A percentile compares a stretch with the other conserved stretches of the same genome.
Evolutionary conservation across 768 basidiomycete species (phyloP).

Genomic region (Mycena albidolilacea): DNA sequence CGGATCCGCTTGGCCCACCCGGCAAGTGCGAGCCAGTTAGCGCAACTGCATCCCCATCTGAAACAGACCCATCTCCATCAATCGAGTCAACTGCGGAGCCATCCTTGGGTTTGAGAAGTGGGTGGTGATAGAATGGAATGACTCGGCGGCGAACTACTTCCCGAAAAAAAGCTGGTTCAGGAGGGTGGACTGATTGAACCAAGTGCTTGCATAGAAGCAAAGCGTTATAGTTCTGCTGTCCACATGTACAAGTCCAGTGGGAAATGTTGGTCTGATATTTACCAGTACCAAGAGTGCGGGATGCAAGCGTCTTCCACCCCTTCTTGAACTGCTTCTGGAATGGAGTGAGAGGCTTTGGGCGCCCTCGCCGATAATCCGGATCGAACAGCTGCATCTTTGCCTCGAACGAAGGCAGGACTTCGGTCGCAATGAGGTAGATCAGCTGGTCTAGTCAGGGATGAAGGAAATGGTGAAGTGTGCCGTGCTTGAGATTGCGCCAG

Average conservation of each 20-base stretch:
- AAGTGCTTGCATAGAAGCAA: constrained; percentile 52
- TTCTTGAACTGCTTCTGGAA: constrained; percentile 47
- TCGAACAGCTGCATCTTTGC: constrained; percentile 38
- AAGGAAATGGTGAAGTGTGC: constrained; percentile 42
- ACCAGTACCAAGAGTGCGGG: constrained; percentile 25
- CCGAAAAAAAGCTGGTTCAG: constrained; percentile 39
- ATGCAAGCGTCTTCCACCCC: constrained; percentile 40
- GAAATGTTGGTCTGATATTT: constrained; percentile 40
- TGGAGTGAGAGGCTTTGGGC: constrained; percentile 42
- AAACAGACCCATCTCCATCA: background rate
- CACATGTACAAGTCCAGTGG: constrained; percentile 49
- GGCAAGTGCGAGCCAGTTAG: no score
- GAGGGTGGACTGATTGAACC: constrained; percentile 44
- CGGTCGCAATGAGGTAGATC: constrained; percentile 47
- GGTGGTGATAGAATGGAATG: constrained; percentile 45
- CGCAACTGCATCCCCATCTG: constrained; percentile 1
- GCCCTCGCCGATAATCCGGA: constrained; percentile 39
- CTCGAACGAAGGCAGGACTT: constrained; percentile 44
- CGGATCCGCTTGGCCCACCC: no score
- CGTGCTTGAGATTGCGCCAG: constrained; percentile 51
- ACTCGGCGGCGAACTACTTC: constrained; percentile 41
- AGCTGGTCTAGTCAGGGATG: constrained; percentile 50
- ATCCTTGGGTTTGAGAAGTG: constrained; percentile 14
- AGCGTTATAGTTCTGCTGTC: constrained; percentile 47
- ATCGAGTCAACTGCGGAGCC: background rate